phyloP scores from a whole-genome alignment of 1,284 basidiomycete species.

The Trametes polyzona region DNA sequence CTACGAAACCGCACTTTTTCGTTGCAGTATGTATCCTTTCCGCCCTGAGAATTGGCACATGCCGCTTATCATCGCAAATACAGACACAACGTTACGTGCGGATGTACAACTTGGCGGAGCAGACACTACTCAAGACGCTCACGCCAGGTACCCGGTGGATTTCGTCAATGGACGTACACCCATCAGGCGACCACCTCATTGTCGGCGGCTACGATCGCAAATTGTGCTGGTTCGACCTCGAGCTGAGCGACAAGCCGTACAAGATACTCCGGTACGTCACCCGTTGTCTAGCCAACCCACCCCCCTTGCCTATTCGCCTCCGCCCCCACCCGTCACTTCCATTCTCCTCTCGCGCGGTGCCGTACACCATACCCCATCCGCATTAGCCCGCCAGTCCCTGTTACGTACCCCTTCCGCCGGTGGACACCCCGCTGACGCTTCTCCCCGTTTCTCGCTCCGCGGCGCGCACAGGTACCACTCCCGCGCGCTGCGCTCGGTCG shows the following conservation, averaged over 20 bases:
- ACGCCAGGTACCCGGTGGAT: slow-evolving; percentile 97
- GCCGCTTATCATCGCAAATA: neutral
- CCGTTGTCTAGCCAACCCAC: slow-evolving; percentile 4
- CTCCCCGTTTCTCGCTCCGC: too few relatives aligned
- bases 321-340: neutral
- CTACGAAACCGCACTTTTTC: slow-evolving; percentile 93
- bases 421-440: neutral
- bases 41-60: neutral
- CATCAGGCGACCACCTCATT: slow-evolving; percentile 93
- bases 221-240: slow-evolving; percentile 98
- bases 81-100: slow-evolving; percentile 96
- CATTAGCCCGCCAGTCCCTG: neutral
- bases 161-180: slow-evolving; percentile 95
- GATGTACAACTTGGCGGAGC: slow-evolving; percentile 93
- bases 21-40: slow-evolving; percentile 75
- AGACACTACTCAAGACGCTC: slow-evolving; percentile 91
- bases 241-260: slow-evolving; percentile 94
- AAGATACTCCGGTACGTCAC: slow-evolving; percentile 81
- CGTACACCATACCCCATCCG: neutral
- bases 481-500: slow-evolving; percentile 88
- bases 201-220: slow-evolving; percentile 98
- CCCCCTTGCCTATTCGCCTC: neutral
- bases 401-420: slow-evolving; percentile 3
- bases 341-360: neutral
- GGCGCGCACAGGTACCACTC: slow-evolving; percentile 88